These are phyloP conservation scores for Neurospora tetrasperma DNA, from an alignment of 495 filamentous ascomycete genomes.

Conservation along the genomic window DNA sequence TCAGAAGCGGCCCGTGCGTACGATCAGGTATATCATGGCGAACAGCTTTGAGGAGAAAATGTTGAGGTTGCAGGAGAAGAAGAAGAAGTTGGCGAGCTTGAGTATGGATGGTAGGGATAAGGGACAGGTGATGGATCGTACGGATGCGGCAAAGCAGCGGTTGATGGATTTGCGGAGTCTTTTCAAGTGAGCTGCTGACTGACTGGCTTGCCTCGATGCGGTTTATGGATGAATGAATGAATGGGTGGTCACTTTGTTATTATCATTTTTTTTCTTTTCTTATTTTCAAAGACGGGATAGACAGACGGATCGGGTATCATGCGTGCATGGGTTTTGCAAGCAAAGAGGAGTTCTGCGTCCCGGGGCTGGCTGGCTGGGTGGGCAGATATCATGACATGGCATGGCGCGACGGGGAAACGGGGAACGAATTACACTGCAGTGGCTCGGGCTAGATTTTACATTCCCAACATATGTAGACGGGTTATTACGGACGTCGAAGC, in stretches of 20 bases:
- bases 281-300: not conserved
- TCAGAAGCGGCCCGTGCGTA: conserved; percentile 73
- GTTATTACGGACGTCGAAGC: not conserved
- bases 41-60: conserved; percentile 92
- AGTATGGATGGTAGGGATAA: conserved; percentile 56
- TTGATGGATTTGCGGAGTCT: conserved; percentile 73
- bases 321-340: not conserved
- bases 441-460: not conserved
- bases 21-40: conserved; percentile 77
- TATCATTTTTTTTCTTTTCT: not conserved
- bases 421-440: not conserved
- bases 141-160: conserved; percentile 62
- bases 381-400: not conserved
- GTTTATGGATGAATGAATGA: not conserved
- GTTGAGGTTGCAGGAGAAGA: conserved; percentile 77
- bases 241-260: not conserved
- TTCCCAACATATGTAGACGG: not conserved
- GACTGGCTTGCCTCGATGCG: too few species aligned
- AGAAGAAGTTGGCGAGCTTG: conserved; percentile 76
- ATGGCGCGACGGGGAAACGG: not conserved
- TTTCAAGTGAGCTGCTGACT: conserved; percentile 48
- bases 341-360: not conserved
- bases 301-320: not conserved
- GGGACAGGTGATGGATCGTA: conserved; percentile 52
- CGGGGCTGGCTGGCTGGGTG: not conserved